A percentile compares a stretch with the other conserved stretches of the same genome.
These are phyloP conservation scores for Colletotrichum agaves DNA, from an alignment of 2,329 filamentous ascomycete species.

Conservation along the genomic window DNA sequence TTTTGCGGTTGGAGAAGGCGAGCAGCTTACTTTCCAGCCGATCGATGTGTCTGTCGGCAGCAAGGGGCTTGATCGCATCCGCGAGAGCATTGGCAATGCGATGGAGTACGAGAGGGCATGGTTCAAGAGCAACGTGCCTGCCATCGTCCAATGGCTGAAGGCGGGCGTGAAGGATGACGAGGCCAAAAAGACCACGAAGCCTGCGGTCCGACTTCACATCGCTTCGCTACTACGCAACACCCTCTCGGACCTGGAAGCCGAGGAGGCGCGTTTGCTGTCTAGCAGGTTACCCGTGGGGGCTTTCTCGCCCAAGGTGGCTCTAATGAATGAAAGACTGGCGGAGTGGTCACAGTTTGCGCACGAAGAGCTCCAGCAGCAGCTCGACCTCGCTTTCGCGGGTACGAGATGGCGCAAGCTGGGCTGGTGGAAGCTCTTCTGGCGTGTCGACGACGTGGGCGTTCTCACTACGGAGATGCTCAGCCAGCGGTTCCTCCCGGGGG, in stretches of 20 bases:
- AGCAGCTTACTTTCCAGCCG: slow-evolving; percentile 58
- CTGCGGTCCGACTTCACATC: slow-evolving; percentile 73
- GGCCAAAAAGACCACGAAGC: slow-evolving; percentile 65
- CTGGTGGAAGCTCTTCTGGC: slow-evolving; percentile 98
- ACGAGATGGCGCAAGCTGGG: slow-evolving; percentile 80
- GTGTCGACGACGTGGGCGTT: slow-evolving; percentile 90
- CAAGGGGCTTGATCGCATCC: slow-evolving; percentile 73
- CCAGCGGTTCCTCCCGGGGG: slow-evolving; percentile 78
- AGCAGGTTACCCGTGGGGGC: slow-evolving; percentile 45
- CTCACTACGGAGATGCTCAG: slow-evolving; percentile 82
- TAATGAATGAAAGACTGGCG: slow-evolving; percentile 69
- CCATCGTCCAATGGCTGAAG: slow-evolving; percentile 74
- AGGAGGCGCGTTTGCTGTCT: slow-evolving; percentile 55
- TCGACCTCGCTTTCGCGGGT: slow-evolving; percentile 82
- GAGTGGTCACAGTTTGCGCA: slow-evolving; percentile 85
- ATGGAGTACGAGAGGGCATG: slow-evolving; percentile 79
- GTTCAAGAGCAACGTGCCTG: slow-evolving; percentile 76
- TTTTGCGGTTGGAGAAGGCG: slow-evolving; percentile 49
- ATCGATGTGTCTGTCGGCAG: slow-evolving; percentile 73
- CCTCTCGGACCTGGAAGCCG: slow-evolving; percentile 59
- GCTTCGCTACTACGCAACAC: slow-evolving; percentile 71
- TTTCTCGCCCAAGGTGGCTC: slow-evolving; percentile 52
- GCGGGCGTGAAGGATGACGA: slow-evolving; percentile 51
- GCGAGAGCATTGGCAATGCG: slow-evolving; percentile 75
- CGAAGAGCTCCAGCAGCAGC: slow-evolving; percentile 81